Evolutionary conservation across 2,329 filamentous ascomycete genomes (phyloP).

Genomic region (Trichoderma endophyticum): DNA sequence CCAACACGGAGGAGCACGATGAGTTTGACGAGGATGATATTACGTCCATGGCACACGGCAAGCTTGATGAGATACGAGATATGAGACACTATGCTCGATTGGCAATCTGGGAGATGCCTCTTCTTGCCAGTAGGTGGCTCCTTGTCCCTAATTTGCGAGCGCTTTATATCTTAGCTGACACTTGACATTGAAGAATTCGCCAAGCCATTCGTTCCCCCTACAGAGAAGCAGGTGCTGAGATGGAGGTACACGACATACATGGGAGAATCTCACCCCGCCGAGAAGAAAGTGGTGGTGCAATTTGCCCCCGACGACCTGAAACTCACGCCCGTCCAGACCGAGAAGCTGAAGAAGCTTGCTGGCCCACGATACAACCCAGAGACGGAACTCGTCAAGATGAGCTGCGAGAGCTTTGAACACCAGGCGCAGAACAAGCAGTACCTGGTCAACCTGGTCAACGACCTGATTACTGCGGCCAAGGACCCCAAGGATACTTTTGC

Average conservation of each 20-base stretch:
- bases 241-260: constrained; percentile 98
- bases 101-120: constrained; percentile 92
- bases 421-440: constrained; percentile 97
- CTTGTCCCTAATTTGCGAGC: not conserved
- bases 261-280: constrained; percentile 86
- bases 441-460: constrained; percentile 72
- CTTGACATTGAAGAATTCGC: constrained; percentile 63
- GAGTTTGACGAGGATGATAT: constrained; percentile 81
- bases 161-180: not conserved
- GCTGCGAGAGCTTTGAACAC: constrained; percentile 81
- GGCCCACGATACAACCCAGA: constrained; percentile 86
- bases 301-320: constrained; percentile 73
- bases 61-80: constrained; percentile 85
- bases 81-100: constrained; percentile 83
- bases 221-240: constrained; percentile 67
- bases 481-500: constrained; percentile 77
- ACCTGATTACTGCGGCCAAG: constrained; percentile 71
- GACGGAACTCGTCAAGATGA: constrained; percentile 80
- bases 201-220: constrained; percentile 74
- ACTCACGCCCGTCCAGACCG: constrained; percentile 63
- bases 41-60: constrained; percentile 74
- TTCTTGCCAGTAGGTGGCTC: constrained; percentile 67
- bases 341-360: constrained; percentile 83
- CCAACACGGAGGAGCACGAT: constrained; percentile 51
- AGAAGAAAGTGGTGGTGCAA: constrained; percentile 91